Conservation (phyloP, 2,329 filamentous ascomycete species). For the Sporothrix variecibatus region DNA sequence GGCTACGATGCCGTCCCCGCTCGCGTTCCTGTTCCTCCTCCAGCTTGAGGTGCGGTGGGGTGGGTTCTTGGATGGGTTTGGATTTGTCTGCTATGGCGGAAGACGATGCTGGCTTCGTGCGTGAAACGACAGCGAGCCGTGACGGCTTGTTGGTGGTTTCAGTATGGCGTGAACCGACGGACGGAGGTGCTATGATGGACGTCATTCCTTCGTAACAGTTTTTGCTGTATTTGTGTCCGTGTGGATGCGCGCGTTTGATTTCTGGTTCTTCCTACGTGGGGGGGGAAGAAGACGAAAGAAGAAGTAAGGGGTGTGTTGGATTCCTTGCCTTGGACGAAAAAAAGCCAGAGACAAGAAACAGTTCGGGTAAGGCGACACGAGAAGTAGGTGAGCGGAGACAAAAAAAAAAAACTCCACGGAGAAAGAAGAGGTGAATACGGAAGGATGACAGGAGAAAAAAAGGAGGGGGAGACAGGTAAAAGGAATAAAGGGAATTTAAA, state of each 20-base stretch:
- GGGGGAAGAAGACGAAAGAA: not conserved
- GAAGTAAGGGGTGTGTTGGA: not conserved
- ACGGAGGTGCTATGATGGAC: slow-evolving; percentile 40
- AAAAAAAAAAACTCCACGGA: not conserved
- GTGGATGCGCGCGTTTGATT: not conserved
- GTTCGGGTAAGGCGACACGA: not conserved
- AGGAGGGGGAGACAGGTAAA: too few relatives aligned
- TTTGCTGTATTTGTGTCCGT: not conserved
- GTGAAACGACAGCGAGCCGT: slow-evolving; percentile 40
- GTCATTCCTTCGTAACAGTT: slow-evolving; percentile 39
- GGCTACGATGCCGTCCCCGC: slow-evolving; percentile 46
- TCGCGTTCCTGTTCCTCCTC: slow-evolving; percentile 41
- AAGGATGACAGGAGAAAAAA: not conserved
- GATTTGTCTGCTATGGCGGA: slow-evolving; percentile 25
- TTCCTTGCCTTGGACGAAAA: not conserved
- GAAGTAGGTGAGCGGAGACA: not conserved
- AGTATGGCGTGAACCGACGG: slow-evolving; percentile 38
- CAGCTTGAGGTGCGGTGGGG: slow-evolving; percentile 45
- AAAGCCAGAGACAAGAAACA: not conserved
- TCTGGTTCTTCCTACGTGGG: not conserved
- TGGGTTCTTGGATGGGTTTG: slow-evolving; percentile 43
- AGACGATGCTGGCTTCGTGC: slow-evolving; percentile 37
- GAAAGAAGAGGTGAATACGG: not conserved
- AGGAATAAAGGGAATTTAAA: not conserved
- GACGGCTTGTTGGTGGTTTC: slow-evolving; percentile 41